These are phyloP conservation scores for Boletus edulis DNA, from an alignment of 768 basidiomycete genomes.

Conservation along the genomic window DNA sequence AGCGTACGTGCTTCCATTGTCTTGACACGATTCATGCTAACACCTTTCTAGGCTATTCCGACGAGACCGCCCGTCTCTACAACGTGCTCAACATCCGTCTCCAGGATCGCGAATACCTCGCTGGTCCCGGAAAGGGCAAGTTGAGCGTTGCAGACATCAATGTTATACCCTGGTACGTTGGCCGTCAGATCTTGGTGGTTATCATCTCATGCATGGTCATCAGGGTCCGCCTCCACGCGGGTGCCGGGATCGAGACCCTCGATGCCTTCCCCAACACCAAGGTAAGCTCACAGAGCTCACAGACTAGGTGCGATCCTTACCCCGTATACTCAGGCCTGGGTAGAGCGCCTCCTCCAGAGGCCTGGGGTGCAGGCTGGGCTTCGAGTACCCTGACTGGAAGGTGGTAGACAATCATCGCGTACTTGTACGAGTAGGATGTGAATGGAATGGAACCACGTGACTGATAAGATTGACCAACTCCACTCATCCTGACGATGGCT, in stretches of 20 bases:
- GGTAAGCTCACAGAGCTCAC: slow-evolving; percentile 27
- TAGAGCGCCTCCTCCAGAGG: slow-evolving; percentile 25
- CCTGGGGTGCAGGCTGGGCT: slow-evolving; percentile 25
- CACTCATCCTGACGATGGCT: background rate
- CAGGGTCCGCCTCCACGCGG: slow-evolving; percentile 55
- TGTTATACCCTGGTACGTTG: slow-evolving; percentile 53
- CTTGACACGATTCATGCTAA: background rate
- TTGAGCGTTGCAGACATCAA: slow-evolving; percentile 75
- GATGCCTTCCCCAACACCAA: slow-evolving; percentile 65
- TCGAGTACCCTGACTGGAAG: slow-evolving; percentile 7
- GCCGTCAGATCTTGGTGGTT: background rate
- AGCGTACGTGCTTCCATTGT: slow-evolving; percentile 38
- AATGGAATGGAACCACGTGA: slow-evolving; percentile 10
- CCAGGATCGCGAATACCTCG: slow-evolving; percentile 73
- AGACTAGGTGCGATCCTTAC: background rate
- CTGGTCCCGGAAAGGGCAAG: slow-evolving; percentile 67
- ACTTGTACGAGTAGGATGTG: background rate
- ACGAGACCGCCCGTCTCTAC: slow-evolving; percentile 83
- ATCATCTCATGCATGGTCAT: background rate
- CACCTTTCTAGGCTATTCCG: slow-evolving; percentile 55
- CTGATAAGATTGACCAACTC: slow-evolving; percentile 13
- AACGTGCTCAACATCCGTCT: slow-evolving; percentile 80
- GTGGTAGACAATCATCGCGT: background rate
- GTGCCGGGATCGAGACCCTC: slow-evolving; percentile 52
- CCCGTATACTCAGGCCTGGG: slow-evolving; percentile 23